phyloP scores from a whole-genome alignment of 768 basidiomycete species.

The Polyporus arcularius region DNA sequence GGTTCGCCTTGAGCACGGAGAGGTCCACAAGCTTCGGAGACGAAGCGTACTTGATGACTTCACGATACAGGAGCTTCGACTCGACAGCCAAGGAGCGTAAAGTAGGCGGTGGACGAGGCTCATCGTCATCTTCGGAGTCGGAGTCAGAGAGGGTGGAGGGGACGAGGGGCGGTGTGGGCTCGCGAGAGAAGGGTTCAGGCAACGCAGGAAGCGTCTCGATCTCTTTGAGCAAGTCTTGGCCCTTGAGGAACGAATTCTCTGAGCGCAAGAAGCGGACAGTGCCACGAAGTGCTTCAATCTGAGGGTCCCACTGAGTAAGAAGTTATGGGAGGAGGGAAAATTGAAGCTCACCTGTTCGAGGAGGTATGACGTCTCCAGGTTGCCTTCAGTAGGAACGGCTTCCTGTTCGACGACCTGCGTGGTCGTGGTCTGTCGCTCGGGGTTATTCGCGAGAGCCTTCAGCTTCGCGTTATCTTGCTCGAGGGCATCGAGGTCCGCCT shows the following conservation, averaged over 20 bases:
- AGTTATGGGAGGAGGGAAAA: neutral
- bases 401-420: conserved; percentile 59
- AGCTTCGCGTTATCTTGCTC: conserved; percentile 89
- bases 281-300: conserved; percentile 90
- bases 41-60: conserved; percentile 84
- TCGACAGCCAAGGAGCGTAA: conserved; percentile 75
- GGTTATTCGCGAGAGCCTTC: conserved; percentile 63
- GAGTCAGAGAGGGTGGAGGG: conserved; percentile 70
- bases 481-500: conserved; percentile 81
- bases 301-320: conserved; percentile 16
- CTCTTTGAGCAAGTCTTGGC: conserved; percentile 85
- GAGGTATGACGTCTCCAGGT: conserved; percentile 83
- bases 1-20: conserved; percentile 54
- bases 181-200: conserved; percentile 46
- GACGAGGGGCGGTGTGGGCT: conserved; percentile 67
- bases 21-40: conserved; percentile 87
- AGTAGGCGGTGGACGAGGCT: conserved; percentile 45
- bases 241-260: conserved; percentile 93
- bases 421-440: conserved; percentile 66
- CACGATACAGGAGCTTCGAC: conserved; percentile 84
- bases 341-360: conserved; percentile 69
- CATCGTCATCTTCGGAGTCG: conserved; percentile 56
- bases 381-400: conserved; percentile 70
- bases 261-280: conserved; percentile 91
- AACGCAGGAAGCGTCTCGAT: conserved; percentile 74